Conservation (phyloP, 2,329 filamentous ascomycete species). For the Myriosclerotinia scirpicola region DNA sequence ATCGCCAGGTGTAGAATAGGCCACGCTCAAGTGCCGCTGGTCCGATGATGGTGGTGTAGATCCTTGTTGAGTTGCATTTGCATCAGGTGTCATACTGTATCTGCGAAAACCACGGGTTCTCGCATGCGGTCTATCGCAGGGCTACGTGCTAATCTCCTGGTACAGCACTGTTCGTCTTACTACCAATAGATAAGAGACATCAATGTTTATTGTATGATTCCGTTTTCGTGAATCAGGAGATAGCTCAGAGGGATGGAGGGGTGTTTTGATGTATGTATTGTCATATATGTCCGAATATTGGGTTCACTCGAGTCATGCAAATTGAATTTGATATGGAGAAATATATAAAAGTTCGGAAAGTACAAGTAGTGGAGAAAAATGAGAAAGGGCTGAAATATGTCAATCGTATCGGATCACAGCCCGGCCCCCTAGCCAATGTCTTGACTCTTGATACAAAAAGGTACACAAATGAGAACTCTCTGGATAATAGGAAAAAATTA, state of each 20-base stretch:
- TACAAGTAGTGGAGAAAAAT: constrained; percentile 7
- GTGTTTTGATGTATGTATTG: constrained; percentile 3
- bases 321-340: neutral
- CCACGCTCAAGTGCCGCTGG: constrained; percentile 7
- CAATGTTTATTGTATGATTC: neutral
- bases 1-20: neutral
- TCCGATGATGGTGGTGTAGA: constrained; percentile 7
- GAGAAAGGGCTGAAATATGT: neutral
- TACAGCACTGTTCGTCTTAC: neutral
- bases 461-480: neutral
- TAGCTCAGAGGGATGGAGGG: constrained; percentile 1
- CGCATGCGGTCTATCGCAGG: constrained; percentile 24
- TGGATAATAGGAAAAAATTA: neutral
- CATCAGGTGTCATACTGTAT: constrained; percentile 28
- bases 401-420: neutral
- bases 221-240: neutral
- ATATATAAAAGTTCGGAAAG: neutral
- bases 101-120: constrained; percentile 31
- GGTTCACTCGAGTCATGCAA: constrained; percentile 19
- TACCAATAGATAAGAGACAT: constrained; percentile 9
- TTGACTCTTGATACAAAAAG: neutral
- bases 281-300: constrained; percentile 7
- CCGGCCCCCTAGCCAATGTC: neutral
- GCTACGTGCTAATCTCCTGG: constrained; percentile 4
- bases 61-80: constrained; percentile 18